Percentiles rank a stretch among this genome's conserved stretches.
Evolutionary conservation across 192 early-diverging fungal genomes (phyloP).

Genomic region (Backusella tarrabulga): DNA sequence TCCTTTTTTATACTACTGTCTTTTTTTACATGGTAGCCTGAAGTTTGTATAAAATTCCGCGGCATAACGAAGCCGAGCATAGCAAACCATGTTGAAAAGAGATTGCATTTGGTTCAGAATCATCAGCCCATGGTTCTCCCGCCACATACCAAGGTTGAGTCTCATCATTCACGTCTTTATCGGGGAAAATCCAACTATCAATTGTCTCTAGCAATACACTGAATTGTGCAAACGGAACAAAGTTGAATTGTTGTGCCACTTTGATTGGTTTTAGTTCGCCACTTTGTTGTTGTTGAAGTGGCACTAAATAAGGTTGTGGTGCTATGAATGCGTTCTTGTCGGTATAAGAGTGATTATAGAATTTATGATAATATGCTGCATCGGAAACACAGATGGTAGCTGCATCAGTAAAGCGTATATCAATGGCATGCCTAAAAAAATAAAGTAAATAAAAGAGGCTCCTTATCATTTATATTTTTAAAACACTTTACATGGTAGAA

Average conservation of each 20-base stretch:
- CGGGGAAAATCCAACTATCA: slow-evolving; percentile 22
- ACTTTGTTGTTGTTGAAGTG: background rate
- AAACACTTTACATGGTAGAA: slow-evolving; percentile 31
- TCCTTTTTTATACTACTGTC: background rate
- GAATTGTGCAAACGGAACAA: slow-evolving; percentile 25
- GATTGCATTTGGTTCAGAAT: slow-evolving; percentile 13
- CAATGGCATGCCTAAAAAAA: slow-evolving; percentile 27
- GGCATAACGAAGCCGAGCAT: slow-evolving; percentile 22
- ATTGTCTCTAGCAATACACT: slow-evolving; percentile 20
- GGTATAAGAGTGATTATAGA: background rate
- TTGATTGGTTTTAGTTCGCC: slow-evolving; percentile 9
- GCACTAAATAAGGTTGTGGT: slow-evolving; percentile 11
- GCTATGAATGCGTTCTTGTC: background rate
- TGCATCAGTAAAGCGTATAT: slow-evolving; percentile 30
- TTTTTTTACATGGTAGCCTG: background rate
- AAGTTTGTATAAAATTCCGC: slow-evolving; percentile 10
- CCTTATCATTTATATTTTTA: background rate
- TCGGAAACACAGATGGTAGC: slow-evolving; percentile 30
- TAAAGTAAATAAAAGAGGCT: background rate
- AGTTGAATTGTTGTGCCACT: slow-evolving; percentile 26
- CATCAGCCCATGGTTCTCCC: background rate
- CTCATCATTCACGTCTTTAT: background rate
- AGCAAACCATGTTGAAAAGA: slow-evolving; percentile 27
- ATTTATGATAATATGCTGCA: slow-evolving; percentile 25
- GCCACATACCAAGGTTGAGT: slow-evolving; percentile 14